Evolutionary conservation across 192 early-diverging fungal species (phyloP), one percentile per base, ranked within the genome.

Genomic region (Phlyctochytrium arcticum): DNA sequence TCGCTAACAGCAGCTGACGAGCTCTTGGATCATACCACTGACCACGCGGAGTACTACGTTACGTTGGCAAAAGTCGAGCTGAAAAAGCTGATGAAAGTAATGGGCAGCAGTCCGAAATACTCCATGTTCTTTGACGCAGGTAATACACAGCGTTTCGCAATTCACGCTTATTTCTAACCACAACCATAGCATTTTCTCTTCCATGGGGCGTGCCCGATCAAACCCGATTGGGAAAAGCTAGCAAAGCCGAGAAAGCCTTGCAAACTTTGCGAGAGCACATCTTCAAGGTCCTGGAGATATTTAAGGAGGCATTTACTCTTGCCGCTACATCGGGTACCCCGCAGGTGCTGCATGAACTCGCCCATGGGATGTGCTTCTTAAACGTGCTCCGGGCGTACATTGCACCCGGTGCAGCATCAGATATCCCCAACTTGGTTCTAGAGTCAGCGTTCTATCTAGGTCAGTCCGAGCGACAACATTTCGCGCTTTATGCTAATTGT

Each of bases 91-190:
- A 17, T 42, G 32, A 36, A 48, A 51, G 50, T 27, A 23, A 46
- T 77, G 30, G 34, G 48, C 4, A 62, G 71, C 6, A 68, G 63
- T 50, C 57, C 74, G 19, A 34, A 74, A 26, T 70, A 75, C 33
- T 60, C 78, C 17, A 75, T 77, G 46, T 68, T 84, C 31, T 32
- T 39, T n/a, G 83, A 85, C 26, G 70, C 79, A n/a, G 80, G 81
- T 83, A 69, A 62, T 30, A 17, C 12, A 35, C 55, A 57, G 26
- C 15, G 30, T 57, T n/a, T 34, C 34, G 54, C 36, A 8, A 36
- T 9, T 9, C 26, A 10, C 23, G 8, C 23, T 36, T 31, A n/a
- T n/a, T n/a, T n/a, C n/a, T n/a, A n/a, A n/a, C n/a, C n/a, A n/a
- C n/a, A n/a, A n/a, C n/a, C 54, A 12, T 44, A 73, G 75, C 67